phyloP scores from a whole-genome alignment of 2,329 filamentous ascomycete species.

The Exophiala sideris region DNA sequence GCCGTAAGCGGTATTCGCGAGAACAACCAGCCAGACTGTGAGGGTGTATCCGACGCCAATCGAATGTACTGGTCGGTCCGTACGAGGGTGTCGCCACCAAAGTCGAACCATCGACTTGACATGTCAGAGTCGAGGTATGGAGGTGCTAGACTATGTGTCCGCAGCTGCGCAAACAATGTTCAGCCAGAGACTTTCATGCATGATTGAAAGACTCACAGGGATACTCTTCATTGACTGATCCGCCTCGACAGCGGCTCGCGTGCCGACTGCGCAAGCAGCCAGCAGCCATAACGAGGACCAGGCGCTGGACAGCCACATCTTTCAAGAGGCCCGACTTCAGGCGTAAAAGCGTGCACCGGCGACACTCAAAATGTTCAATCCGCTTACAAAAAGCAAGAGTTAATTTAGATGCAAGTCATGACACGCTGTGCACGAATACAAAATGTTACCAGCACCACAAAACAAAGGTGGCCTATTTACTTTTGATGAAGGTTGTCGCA shows the following conservation, averaged over 20 bases:
- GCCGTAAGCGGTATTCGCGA: constrained; percentile 91
- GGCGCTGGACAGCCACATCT: constrained; percentile 19
- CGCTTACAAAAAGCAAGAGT: background rate
- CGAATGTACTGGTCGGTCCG: constrained; percentile 78
- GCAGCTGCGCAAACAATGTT: constrained; percentile 55
- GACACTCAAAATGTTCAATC: background rate
- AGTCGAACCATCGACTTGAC: constrained; percentile 98
- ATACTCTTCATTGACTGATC: constrained; percentile 61
- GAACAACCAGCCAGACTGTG: constrained; percentile 89
- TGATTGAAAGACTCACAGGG: constrained; percentile 50
- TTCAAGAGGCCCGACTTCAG: background rate
- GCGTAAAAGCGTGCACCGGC: background rate
- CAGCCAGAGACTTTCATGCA: constrained; percentile 3
- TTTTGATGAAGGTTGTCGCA: too few species aligned
- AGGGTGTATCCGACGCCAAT: constrained; percentile 83
- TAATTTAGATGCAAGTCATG: background rate
- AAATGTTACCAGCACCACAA: background rate
- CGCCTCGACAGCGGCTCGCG: constrained; percentile 46
- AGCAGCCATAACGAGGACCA: constrained; percentile 31
- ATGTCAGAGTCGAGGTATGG: constrained; percentile 97
- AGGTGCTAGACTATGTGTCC: constrained; percentile 79
- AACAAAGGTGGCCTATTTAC: background rate
- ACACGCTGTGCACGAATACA: too few species aligned
- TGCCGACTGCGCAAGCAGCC: constrained; percentile 33
- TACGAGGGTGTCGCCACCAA: constrained; percentile 90